Evolutionary conservation across 2,329 filamentous ascomycete species (phyloP).

Genomic region (Fusarium virguliforme): DNA sequence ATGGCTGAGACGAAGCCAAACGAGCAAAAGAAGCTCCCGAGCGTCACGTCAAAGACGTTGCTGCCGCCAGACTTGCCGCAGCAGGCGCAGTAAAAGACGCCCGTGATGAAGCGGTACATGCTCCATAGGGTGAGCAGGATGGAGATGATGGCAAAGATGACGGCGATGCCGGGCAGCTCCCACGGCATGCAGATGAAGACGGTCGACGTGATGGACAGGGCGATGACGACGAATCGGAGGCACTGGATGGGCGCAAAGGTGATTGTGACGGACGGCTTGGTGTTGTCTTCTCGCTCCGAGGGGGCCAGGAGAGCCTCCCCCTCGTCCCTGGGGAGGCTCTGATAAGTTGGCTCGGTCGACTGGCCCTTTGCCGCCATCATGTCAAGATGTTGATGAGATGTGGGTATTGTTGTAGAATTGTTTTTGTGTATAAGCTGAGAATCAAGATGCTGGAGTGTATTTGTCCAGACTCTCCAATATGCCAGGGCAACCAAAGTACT

Average conservation of each 20-base stretch:
- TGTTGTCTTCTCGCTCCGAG: slow-evolving; percentile 25
- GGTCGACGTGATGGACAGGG: slow-evolving; percentile 37
- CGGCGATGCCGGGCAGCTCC: slow-evolving; percentile 1
- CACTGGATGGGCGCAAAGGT: slow-evolving; percentile 41
- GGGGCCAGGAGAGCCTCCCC: slow-evolving; percentile 38
- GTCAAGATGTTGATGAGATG: neutral
- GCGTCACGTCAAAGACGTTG: slow-evolving; percentile 40
- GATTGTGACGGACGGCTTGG: slow-evolving; percentile 27
- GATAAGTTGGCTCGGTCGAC: slow-evolving; percentile 27
- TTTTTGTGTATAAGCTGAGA: neutral
- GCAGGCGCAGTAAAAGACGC: slow-evolving; percentile 21
- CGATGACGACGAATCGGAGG: slow-evolving; percentile 32
- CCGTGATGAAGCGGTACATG: slow-evolving; percentile 22
- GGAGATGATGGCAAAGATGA: slow-evolving; percentile 32
- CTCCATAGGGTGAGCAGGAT: slow-evolving; percentile 37
- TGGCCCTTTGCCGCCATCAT: slow-evolving; percentile 40
- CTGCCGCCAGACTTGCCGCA: slow-evolving; percentile 22
- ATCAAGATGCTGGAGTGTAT: neutral
- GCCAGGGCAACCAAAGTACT: slow-evolving; percentile 20
- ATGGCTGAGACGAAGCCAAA: slow-evolving; percentile 20
- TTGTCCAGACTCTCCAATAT: neutral
- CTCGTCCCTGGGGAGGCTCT: slow-evolving; percentile 42
- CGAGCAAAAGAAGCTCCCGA: slow-evolving; percentile 45
- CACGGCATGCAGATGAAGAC: slow-evolving; percentile 28
- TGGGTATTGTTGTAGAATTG: neutral